These are phyloP conservation scores for Amaranthus tricolor DNA, from an alignment of 179 eudicot species.

Conservation along the genomic window DNA sequence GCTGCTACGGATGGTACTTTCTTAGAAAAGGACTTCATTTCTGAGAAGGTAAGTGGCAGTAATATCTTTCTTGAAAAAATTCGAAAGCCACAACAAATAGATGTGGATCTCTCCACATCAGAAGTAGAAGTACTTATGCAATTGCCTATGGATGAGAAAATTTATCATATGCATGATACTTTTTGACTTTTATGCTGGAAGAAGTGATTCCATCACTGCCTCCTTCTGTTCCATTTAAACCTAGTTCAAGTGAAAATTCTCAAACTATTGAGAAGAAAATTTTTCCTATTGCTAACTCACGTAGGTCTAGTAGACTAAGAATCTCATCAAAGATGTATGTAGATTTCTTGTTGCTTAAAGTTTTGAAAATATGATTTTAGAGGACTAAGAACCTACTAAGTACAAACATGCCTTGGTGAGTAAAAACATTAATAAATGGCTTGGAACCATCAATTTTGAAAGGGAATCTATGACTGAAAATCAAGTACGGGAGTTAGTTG, in stretches of 20 bases:
- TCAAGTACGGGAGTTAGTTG: too few species aligned
- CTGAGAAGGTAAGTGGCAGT: not conserved
- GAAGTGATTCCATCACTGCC: too few species aligned
- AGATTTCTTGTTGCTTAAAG: not conserved
- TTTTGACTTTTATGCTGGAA: not conserved
- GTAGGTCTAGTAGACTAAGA: not conserved
- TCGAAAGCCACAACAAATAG: too few species aligned
- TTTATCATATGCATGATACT: not conserved
- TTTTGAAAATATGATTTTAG: too few species aligned
- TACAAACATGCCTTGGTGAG: too few species aligned
- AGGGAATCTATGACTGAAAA: too few species aligned
- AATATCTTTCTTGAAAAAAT: not conserved
- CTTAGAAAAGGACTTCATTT: not conserved
- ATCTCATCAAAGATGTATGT: not conserved
- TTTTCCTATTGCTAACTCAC: not conserved
- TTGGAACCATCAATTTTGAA: too few species aligned
- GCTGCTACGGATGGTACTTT: not conserved
- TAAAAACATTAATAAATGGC: too few species aligned
- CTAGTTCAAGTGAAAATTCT: not conserved
- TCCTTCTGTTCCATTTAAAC: not conserved
- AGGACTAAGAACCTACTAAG: too few species aligned
- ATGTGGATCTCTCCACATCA: not conserved
- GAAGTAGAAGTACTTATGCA: not conserved
- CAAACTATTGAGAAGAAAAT: not conserved
- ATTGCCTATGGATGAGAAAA: not conserved